Conservation (phyloP, 169 alveolate genomes). For the Plasmodium gonderi region DNA sequence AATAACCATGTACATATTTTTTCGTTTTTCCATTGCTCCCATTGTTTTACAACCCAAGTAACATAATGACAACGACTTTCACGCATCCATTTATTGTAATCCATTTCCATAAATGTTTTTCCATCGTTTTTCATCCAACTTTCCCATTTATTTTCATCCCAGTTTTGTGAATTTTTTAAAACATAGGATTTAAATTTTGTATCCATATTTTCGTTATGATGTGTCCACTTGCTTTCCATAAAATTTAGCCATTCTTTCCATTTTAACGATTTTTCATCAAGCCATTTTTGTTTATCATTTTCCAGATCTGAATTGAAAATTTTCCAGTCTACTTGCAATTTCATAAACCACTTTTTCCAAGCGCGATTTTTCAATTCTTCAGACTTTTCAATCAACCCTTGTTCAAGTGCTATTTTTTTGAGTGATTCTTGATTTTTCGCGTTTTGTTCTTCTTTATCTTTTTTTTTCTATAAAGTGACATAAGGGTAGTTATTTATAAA, state of each 20-base stretch:
- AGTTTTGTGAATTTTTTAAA: background rate
- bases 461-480: background rate
- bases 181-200: background rate
- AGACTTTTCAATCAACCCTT: slow-evolving; percentile 19
- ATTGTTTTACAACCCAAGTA: background rate
- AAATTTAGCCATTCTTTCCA: slow-evolving; percentile 5
- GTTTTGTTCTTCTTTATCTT: background rate
- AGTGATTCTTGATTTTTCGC: background rate
- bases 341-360: slow-evolving; percentile 9
- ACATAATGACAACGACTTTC: background rate
- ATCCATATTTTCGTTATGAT: slow-evolving; percentile 19
- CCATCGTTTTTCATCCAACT: slow-evolving; percentile 12
- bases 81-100: slow-evolving; percentile 1
- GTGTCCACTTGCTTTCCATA: slow-evolving; percentile 16
- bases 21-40: slow-evolving; percentile 13
- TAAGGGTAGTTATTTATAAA: background rate
- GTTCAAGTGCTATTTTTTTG: slow-evolving; percentile 13
- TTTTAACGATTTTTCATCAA: background rate
- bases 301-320: slow-evolving; percentile 8
- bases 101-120: background rate
- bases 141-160: slow-evolving; percentile 33
- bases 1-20: slow-evolving; percentile 9
- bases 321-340: slow-evolving; percentile 1
- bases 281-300: background rate
- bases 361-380: slow-evolving; percentile 19